phyloP scores from a whole-genome alignment of 768 basidiomycete genomes.

The Mycena belliarum region DNA sequence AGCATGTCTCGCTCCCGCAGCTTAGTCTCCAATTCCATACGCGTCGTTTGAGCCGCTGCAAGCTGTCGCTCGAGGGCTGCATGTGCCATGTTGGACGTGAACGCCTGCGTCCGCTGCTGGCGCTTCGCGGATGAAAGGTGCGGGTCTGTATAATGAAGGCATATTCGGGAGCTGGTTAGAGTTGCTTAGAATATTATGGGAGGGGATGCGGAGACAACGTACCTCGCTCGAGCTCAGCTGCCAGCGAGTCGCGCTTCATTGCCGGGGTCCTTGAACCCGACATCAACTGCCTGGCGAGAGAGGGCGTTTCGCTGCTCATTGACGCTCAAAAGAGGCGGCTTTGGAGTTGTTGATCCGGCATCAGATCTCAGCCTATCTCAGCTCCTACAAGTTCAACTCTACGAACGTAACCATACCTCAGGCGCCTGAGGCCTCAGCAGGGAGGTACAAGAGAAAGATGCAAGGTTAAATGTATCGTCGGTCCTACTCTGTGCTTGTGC shows the following conservation, averaged over 20 bases:
- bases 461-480: too few species aligned
- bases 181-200: conserved; percentile 6
- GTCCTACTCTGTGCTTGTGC: too few species aligned
- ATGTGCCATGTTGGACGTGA: conserved; percentile 61
- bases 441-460: too few species aligned
- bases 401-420: too few species aligned
- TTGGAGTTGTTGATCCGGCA: background rate
- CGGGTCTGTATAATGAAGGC: conserved; percentile 46
- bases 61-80: conserved; percentile 71
- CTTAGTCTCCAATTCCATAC: conserved; percentile 66
- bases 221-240: conserved; percentile 71
- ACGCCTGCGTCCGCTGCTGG: conserved; percentile 63
- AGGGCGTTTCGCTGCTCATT: background rate
- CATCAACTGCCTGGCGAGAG: background rate
- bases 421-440: too few species aligned
- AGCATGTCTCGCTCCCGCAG: conserved; percentile 62
- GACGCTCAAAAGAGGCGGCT: background rate
- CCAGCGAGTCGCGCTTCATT: conserved; percentile 63
- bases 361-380: too few species aligned
- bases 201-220: conserved; percentile 13
- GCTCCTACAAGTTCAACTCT: too few species aligned
- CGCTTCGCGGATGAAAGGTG: conserved; percentile 68
- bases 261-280: conserved; percentile 25
- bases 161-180: conserved; percentile 15
- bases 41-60: conserved; percentile 57